Conservation (phyloP, 139 green algal genomes). For the Tetradesmus obliquus region DNA sequence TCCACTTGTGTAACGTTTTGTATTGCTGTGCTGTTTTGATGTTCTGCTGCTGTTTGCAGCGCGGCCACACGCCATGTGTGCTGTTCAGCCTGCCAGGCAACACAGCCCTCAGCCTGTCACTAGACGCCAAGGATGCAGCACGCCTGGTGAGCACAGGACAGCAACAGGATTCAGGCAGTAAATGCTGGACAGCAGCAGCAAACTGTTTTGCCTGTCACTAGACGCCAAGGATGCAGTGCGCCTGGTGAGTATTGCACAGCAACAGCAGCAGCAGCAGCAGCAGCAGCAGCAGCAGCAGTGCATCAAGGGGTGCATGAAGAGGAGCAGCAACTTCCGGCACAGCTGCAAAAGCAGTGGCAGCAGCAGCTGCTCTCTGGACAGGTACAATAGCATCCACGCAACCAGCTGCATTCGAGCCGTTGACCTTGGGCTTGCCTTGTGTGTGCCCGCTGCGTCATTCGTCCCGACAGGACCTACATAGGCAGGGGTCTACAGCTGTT, state of each 20-base stretch:
- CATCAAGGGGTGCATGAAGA: too few species aligned
- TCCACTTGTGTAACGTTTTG: neutral
- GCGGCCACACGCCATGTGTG: constrained; percentile 14
- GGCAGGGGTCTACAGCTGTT: too few species aligned
- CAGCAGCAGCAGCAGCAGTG: neutral
- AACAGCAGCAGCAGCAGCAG: neutral
- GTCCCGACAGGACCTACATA: too few species aligned
- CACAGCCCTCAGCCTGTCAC: neutral
- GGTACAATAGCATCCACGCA: too few species aligned
- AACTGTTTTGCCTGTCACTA: neutral
- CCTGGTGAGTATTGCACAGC: neutral
- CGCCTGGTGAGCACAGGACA: neutral
- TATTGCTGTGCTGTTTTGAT: neutral
- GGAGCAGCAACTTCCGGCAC: neutral
- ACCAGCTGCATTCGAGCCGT: too few species aligned
- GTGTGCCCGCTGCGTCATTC: too few species aligned
- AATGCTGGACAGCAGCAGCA: too few species aligned
- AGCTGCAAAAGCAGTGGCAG: neutral
- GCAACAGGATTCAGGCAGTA: too few species aligned
- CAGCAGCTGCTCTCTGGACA: neutral
- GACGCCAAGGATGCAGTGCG: constrained; percentile 25
- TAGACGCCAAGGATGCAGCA: constrained; percentile 32
- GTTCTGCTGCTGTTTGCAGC: neutral
- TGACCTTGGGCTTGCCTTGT: too few species aligned
- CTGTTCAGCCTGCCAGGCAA: constrained; percentile 38